Evolutionary conservation across 2,329 filamentous ascomycete genomes (phyloP), one percentile per base, ranked within the genome.

Genomic region (Phoma herbarum): DNA sequence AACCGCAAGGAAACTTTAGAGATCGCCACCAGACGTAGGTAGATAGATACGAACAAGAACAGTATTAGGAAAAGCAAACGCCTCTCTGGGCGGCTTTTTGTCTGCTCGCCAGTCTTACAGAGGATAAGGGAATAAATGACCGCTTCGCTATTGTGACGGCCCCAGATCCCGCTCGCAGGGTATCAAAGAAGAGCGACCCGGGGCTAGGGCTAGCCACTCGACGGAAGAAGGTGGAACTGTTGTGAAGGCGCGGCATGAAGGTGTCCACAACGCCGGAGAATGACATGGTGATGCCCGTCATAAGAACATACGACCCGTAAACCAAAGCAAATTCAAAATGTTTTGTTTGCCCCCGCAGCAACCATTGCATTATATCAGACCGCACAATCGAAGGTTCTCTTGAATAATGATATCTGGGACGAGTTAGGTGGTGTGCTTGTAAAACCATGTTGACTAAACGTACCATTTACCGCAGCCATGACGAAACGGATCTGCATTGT

Each of bases 401-500:
- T 99, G 95, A 79, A 99, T 99, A 82, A 99, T 99, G 79, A 99
- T 99, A 82, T 99, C 95, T 97, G 68, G 2, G 49, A 23, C 1
- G 45, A 6, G 54, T 90, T 81, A 88, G 82, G 28, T 31, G 7
- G 0, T 28, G 26, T 3, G 8, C 10, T 12, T 16, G 10, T 8
- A 8, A 20, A 35, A 18, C 12, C 7, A 12, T 39, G 26, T 26
- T 14, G 20, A 22, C 0, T 11, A 45, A n/a, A 56, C 89, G 74
- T 85, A 97, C 93, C 93, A 82, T 99, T 99, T 75, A 99, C 95
- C 69, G 95, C 95, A 62, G 94, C 93, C 95, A 99, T 99, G 81
- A 99, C 95, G 84, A 99, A 98, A 76, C 95, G 90, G 73, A 99
- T 99, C 80, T 99, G 95, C 74, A 95, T 97, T 29, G 95, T 99